phyloP scores from a whole-genome alignment of 495 filamentous ascomycete species.

The Corynascus novoguineensis region DNA sequence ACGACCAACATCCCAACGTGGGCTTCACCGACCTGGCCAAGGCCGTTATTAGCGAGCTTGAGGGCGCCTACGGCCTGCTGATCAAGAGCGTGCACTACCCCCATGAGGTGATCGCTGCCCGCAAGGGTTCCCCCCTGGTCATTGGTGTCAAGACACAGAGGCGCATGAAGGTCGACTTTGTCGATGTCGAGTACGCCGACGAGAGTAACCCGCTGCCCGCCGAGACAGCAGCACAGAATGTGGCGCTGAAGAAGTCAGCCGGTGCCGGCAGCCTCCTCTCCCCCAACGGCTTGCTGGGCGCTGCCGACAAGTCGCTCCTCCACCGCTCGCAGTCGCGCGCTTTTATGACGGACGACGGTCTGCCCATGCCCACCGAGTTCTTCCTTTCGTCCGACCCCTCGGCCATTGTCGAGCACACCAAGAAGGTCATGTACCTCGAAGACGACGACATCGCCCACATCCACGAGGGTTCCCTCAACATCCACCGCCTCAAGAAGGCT shows the following conservation, averaged over 20 bases:
- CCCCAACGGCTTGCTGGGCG: constrained; percentile 70
- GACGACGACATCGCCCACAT: constrained; percentile 99
- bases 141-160: constrained; percentile 90
- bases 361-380: constrained; percentile 97
- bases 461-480: constrained; percentile 97
- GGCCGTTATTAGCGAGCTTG: constrained; percentile 95
- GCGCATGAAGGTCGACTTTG: constrained; percentile 99
- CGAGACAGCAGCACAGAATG: constrained; percentile 93
- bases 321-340: constrained; percentile 97
- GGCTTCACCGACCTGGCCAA: constrained; percentile 95
- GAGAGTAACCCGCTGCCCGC: constrained; percentile 76
- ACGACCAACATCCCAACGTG: constrained; percentile 90
- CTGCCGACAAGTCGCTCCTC: constrained; percentile 92
- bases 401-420: constrained; percentile 98
- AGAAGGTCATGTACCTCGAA: constrained; percentile 98
- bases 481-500: constrained; percentile 93
- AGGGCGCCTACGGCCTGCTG: constrained; percentile 93
- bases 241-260: constrained; percentile 77
- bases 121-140: constrained; percentile 95
- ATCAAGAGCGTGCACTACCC: constrained; percentile 98
- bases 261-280: constrained; percentile 47
- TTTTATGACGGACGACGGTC: constrained; percentile 96
- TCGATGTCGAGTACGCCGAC: constrained; percentile 94
- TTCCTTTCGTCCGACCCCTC: constrained; percentile 98
- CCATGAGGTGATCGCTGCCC: constrained; percentile 94